Evolutionary conservation across 768 basidiomycete genomes (phyloP), one percentile per base, ranked within the genome.

Genomic region (Mycena galopus): DNA sequence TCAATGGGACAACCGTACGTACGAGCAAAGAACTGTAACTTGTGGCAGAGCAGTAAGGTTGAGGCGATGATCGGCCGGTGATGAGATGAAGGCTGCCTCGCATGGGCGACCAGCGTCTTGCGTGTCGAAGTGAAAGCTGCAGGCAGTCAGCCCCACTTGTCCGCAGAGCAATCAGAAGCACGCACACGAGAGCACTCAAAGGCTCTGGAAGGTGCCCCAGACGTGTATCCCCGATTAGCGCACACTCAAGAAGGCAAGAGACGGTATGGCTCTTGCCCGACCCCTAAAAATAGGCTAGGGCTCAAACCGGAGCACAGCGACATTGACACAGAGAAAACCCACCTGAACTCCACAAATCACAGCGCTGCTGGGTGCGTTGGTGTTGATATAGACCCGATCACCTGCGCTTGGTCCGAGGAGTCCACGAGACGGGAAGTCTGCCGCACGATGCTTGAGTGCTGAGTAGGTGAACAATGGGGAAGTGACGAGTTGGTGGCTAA

Each of bases 261-360:
- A 88, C 85, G 0, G 88, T 88, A 47, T 89, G 88, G 0, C 87
- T 88, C 67, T 89, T 89, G 4, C 88, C 89, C n/a, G n/a, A n/a
- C n/a, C n/a, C n/a, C n/a, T 88, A 44, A 16, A 33, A 17, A 39
- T 17, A 61, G 25, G 56, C 33, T 57, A n/a, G 47, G 25, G 21
- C n/a, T 23, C 32, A 44, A n/a, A 56, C 47, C n/a, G 23, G 47
- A 50, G 5, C 35, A n/a, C 23, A 29, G 32, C 25, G 21, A 21
- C 21, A n/a, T 27, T 47, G 53, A 4, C 50, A n/a, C n/a, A n/a
- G 37, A 19, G 30, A 39, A 30, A 63, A 75, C 73, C 30, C 21
- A 71, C 72, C 74, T 89, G 89, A 0, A 89, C 88, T 0, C 88
- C 88, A 58, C 88, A 89, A 1, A 90, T 82, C 14, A 90, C 70